Evolutionary conservation across 2,329 filamentous ascomycete genomes (phyloP), one percentile per base, ranked within the genome.

Genomic region (Zasmidium cellare): DNA sequence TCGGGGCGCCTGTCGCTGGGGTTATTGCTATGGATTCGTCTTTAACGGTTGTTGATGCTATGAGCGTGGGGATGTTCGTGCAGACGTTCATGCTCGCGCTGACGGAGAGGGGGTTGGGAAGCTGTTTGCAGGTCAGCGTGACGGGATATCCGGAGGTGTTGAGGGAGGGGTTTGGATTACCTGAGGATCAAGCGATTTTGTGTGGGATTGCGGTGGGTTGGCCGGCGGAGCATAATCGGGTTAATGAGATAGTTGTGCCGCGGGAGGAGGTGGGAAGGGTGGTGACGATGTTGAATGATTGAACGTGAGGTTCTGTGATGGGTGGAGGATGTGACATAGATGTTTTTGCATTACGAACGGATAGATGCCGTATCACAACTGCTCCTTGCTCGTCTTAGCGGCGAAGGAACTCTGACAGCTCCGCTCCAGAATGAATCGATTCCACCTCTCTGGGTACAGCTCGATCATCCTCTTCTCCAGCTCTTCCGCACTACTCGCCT

Each of bases 131-230:
- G 46, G 63, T 66, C 9, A 60, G 56, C 55, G 57, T 66, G 9
- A 63, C 65, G 19, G 65, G 65, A 53, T 69, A 68, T 60, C 56
- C 65, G 9, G 64, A 64, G 24, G 59, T 68, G 1, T 22, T 69
- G 28, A 64, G 56, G 45, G 44, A 58, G 22, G 62, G 48, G 22
- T 61, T 69, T 51, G 60, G 51, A 9, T 51, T 68, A 12, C 53
- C 45, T 9, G 61, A 63, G 14, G 63, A 64, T 6, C 58, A 63
- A 53, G 35, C 50, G 47, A 46, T 67, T 9, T 44, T 69, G 25
- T 65, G 62, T 55, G 65, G 67, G 7, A 56, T 68, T n/a, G 66
- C 65, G 44, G 59, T 69, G 53, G 65, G 67, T 31, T 67, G 23
- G 22, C 25, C 44, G 44, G 52, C 41, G 11, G 44, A 48, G 49